phyloP scores from a whole-genome alignment of 306 rosid genomes.

The Castanea crenata region DNA sequence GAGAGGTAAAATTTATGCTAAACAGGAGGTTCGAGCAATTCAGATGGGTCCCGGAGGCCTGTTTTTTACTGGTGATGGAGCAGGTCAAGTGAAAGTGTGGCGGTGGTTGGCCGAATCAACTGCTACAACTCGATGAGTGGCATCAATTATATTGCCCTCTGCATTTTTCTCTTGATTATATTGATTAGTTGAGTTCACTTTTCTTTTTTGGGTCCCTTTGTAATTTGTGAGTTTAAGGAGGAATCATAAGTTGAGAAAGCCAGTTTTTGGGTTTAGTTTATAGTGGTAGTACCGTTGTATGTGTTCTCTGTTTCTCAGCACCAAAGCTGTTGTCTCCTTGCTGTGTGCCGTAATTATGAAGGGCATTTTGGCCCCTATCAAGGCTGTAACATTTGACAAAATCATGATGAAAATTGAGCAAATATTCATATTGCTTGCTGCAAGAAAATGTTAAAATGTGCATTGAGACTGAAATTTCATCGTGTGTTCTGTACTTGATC shows the following conservation, averaged over 20 bases:
- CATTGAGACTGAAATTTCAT: background rate
- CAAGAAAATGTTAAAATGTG: background rate
- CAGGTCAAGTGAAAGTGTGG: slow-evolving; percentile 93
- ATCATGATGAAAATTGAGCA: slow-evolving; percentile 2
- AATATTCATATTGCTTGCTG: background rate
- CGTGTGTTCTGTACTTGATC: background rate
- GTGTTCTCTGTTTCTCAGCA: slow-evolving; percentile 14
- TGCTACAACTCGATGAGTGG: slow-evolving; percentile 29
- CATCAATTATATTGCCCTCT: background rate
- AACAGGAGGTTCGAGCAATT: slow-evolving; percentile 77
- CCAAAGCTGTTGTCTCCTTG: slow-evolving; percentile 13
- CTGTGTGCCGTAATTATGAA: slow-evolving; percentile 17
- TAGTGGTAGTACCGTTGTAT: slow-evolving; percentile 23
- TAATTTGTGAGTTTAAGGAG: slow-evolving; percentile 30
- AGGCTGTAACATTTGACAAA: slow-evolving; percentile 12
- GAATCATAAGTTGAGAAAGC: slow-evolving; percentile 20
- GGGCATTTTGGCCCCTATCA: slow-evolving; percentile 10
- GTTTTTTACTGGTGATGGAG: slow-evolving; percentile 92
- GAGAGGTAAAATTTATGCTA: slow-evolving; percentile 78
- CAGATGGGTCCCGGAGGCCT: slow-evolving; percentile 78
- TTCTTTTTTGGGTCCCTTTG: slow-evolving; percentile 15
- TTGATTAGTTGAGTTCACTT: slow-evolving; percentile 1
- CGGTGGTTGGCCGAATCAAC: slow-evolving; percentile 54
- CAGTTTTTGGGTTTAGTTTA: slow-evolving; percentile 21
- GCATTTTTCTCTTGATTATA: background rate